These are phyloP conservation scores for Aspergillus caelatus DNA, from an alignment of 2,329 filamentous ascomycete genomes.

Conservation along the genomic window DNA sequence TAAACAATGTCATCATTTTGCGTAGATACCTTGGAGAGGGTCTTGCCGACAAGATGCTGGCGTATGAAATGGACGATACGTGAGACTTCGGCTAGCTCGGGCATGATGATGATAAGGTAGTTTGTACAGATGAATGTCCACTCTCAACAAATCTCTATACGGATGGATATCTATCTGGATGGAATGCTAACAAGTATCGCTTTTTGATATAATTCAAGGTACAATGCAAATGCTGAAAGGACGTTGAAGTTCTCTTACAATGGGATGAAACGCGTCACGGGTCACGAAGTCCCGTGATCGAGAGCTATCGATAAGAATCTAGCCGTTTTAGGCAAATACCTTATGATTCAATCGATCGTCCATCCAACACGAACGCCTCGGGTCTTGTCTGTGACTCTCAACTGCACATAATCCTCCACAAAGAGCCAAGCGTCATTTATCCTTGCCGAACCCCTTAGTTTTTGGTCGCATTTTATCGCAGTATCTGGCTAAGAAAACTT, in stretches of 20 bases:
- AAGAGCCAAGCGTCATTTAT: background rate
- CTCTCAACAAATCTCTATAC: background rate
- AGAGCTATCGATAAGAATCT: conserved; percentile 1
- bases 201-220: background rate
- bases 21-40: conserved; percentile 69
- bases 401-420: background rate
- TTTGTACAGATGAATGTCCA: background rate
- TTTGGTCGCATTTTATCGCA: background rate
- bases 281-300: conserved; percentile 33
- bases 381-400: background rate
- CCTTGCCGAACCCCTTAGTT: background rate
- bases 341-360: background rate
- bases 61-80: conserved; percentile 84
- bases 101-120: conserved; percentile 39
- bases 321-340: conserved; percentile 12
- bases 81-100: conserved; percentile 66
- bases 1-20: conserved; percentile 84
- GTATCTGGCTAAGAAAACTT: background rate
- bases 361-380: background rate
- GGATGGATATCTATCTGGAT: background rate
- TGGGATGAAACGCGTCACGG: conserved; percentile 20
- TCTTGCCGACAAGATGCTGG: conserved; percentile 81
- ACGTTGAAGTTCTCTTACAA: background rate
- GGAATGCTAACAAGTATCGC: background rate
- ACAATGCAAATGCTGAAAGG: background rate